Evolutionary conservation across 208 protist genomes (phyloP), one percentile per base, ranked within the genome.

Genomic region (Sergeia podlipaevii): DNA sequence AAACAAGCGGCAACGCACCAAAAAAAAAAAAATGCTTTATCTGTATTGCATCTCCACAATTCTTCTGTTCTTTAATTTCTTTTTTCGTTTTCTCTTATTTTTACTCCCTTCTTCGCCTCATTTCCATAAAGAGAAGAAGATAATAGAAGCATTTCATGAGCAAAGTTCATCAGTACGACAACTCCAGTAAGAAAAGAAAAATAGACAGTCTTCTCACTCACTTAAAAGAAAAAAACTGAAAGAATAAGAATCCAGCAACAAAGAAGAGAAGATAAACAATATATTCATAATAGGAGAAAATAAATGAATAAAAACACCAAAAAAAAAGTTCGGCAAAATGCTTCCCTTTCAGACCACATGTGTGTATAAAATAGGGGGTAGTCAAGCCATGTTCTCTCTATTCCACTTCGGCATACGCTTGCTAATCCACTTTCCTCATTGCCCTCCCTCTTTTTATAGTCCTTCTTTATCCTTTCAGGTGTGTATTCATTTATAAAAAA

Each of bases 211-310:
- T 13, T n/a, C n/a, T n/a, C n/a, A n/a, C n/a, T n/a, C n/a, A n/a
- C n/a, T n/a, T n/a, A n/a, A n/a, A n/a, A n/a, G n/a, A 52, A 13
- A 57, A 54, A 52, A 3, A 57, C 17, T 29, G n/a, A 63, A 53
- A 58, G 49, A 49, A 24, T 4, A 41, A 15, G 23, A 7, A 44
- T 33, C 45, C 2, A 38, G 53, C 43, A 38, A 41, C 23, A 54
- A 32, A 49, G 44, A 56, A 13, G 57, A 23, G 13, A 47, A 51
- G 3, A 20, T 46, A 59, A 36, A 36, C 1, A 33, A 45, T 13
- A 61, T 3, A 43, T 18, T 30, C 20, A 24, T 29, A 17, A 29
- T 15, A 58, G 29, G 39, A 26, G 15, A 37, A 41, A 34, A n/a
- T 6, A 50, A 5, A 50, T 37, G 11, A 24, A 46, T 34, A 60